Conservation (phyloP, 1,284 basidiomycete species). For the Cutaneotrichosporon curvatum region DNA sequence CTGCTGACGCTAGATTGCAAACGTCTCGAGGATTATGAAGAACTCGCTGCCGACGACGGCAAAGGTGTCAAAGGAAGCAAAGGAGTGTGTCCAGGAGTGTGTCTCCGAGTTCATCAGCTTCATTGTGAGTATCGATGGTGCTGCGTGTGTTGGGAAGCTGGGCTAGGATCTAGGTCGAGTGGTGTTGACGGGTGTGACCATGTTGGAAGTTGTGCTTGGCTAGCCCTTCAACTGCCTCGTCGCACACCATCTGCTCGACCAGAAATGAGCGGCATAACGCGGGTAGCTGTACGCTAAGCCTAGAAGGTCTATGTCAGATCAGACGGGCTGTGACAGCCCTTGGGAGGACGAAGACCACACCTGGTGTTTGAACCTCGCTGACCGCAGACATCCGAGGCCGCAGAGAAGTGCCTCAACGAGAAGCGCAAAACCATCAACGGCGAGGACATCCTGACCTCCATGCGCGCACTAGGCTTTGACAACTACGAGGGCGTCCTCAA, state of each 20-base stretch:
- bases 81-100: slow-evolving; percentile 93
- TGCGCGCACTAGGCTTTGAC: slow-evolving; percentile 84
- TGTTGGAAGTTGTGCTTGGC: no score
- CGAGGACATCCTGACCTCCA: slow-evolving; percentile 87
- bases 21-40: slow-evolving; percentile 94
- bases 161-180: no score
- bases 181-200: no score
- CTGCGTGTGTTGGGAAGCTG: no score
- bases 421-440: slow-evolving; percentile 87
- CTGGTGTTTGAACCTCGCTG: no score
- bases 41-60: slow-evolving; percentile 77
- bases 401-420: slow-evolving; percentile 94
- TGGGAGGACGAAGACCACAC: no score
- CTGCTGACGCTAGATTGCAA: slow-evolving; percentile 64
- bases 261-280: no score
- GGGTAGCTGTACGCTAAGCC: no score
- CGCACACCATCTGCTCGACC: no score
- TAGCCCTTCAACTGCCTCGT: no score
- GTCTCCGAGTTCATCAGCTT: slow-evolving; percentile 94
- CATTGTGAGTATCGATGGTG: slow-evolving; percentile 51
- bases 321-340: no score
- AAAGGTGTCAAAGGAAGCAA: slow-evolving; percentile 94
- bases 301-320: no score
- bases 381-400: slow-evolving; percentile 49
- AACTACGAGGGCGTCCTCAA: slow-evolving; percentile 82